phyloP scores from a whole-genome alignment of 2,329 filamentous ascomycete genomes.

The Botrytis aclada region DNA sequence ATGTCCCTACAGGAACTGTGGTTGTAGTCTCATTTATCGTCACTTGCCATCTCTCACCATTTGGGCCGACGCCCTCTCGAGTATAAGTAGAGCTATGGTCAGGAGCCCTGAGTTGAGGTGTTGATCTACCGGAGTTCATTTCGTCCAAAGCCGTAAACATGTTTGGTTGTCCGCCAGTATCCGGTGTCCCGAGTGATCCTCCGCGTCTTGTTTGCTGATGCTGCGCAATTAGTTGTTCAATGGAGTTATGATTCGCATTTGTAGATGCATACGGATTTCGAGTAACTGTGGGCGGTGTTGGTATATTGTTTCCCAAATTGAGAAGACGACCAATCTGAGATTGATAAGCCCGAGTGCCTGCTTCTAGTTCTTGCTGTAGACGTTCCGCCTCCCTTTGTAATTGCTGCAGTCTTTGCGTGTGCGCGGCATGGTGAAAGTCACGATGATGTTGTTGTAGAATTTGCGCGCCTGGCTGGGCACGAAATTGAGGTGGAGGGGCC shows the following conservation, averaged over 20 bases:
- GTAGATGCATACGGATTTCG: slow-evolving; percentile 8
- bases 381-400: slow-evolving; percentile 48
- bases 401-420: slow-evolving; percentile 43
- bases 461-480: slow-evolving; percentile 26
- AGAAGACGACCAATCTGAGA: slow-evolving; percentile 7
- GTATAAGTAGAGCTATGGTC: slow-evolving; percentile 45
- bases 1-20: slow-evolving; percentile 26
- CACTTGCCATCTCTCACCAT: slow-evolving; percentile 52
- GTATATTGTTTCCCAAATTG: slow-evolving; percentile 17
- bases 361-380: slow-evolving; percentile 40
- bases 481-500: slow-evolving; percentile 23
- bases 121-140: slow-evolving; percentile 33
- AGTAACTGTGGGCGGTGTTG: slow-evolving; percentile 3
- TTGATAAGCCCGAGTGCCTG: slow-evolving; percentile 20
- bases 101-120: slow-evolving; percentile 36
- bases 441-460: slow-evolving; percentile 30
- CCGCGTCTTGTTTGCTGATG: slow-evolving; percentile 24
- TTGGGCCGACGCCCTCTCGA: slow-evolving; percentile 49
- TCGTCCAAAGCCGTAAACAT: slow-evolving; percentile 25
- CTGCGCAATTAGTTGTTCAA: slow-evolving; percentile 17
- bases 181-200: slow-evolving; percentile 30
- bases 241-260: slow-evolving; percentile 1
- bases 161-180: slow-evolving; percentile 21
- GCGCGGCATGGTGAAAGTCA: slow-evolving; percentile 26
- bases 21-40: slow-evolving; percentile 48